Percentiles rank a stretch among this genome's conserved stretches.
Evolutionary conservation across 2,329 filamentous ascomycete genomes (phyloP).

Genomic region (Fusarium metavorans): DNA sequence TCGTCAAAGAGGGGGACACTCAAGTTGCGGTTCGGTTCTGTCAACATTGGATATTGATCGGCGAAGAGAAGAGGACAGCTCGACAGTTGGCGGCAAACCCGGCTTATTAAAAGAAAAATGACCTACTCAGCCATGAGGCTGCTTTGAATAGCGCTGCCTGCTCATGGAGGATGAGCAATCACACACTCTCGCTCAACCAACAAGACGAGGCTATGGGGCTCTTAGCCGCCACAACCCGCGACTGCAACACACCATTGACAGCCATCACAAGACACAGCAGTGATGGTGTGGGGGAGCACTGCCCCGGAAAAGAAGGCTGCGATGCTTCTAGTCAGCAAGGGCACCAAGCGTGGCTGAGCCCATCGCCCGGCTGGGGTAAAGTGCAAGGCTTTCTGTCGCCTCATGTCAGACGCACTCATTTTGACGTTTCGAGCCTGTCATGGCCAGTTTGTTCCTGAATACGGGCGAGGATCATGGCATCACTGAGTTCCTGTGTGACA

Average conservation of each 20-base stretch:
- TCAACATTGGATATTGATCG: conserved; percentile 26
- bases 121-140: conserved; percentile 19
- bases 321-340: not conserved
- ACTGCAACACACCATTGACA: conserved; percentile 3
- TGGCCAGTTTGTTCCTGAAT: not conserved
- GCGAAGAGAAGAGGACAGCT: not conserved
- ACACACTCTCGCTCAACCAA: conserved; percentile 8
- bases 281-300: conserved; percentile 22
- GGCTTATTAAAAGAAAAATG: conserved; percentile 19
- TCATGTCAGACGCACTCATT: conserved; percentile 6
- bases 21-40: conserved; percentile 2
- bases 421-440: not conserved
- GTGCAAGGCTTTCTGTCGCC: conserved; percentile 16
- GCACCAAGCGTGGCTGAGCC: conserved; percentile 31
- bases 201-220: conserved; percentile 7
- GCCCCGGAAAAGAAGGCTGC: not conserved
- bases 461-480: not conserved
- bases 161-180: conserved; percentile 3
- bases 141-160: conserved; percentile 21
- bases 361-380: conserved; percentile 25
- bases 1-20: conserved; percentile 22
- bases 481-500: conserved; percentile 1
- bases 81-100: not conserved
- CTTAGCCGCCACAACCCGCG: not conserved
- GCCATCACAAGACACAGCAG: conserved; percentile 30